Base-by-base conservation (phyloP, 225 moss, liverwort and hornwort genomes). In the Marchantia polymorpha region DNA sequence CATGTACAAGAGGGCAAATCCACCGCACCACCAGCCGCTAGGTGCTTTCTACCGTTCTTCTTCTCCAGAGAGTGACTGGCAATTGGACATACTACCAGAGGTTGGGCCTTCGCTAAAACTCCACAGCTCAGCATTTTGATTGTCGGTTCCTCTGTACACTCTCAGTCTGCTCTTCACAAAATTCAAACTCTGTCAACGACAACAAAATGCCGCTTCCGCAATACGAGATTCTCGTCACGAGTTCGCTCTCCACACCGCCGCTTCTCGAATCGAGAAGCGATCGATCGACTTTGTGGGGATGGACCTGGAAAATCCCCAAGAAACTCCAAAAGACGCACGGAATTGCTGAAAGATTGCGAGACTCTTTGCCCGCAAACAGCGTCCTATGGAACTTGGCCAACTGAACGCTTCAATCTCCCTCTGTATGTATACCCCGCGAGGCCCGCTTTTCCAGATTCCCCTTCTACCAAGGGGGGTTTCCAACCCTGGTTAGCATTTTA, bases 101-200 rank as follows among this genome's bases (percentile, higher is more conserved):
- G 19, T 31, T 77, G 83, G 25, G 75, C 31, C 23, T 76, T 54
- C 74, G 75, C 63, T 46, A 64, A 52, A 50, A 69, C 39, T 27
- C 75, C 86, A 65, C 53, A 83, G 29, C 76, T 79, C 83, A 79
- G 83, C 86, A 87, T 87, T 72, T 0, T 84, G 76, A 9, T 50
- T 17, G 16, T 55, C 58, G 5, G 0, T 27, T 20, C 13, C 9
- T 14, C 6, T 20, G 2, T 11, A 47, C 39, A 10, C 39, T 46
- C 46, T 23, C 39, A n/a, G 20, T 58, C n/a, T 71, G 10, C 1
- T 7, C 14, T 30, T 29, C n/a, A 29, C 11, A 17, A 51, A 53
- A 51, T 20, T 68, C 39, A 48, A 65, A 64, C 25, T 23, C 77
- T 9, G 26, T 13, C 64, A 12, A 48, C 73, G 25, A 20, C 31